Conservation (phyloP, 805 yeast species). For the Nakazawaea wickerhamii region DNA sequence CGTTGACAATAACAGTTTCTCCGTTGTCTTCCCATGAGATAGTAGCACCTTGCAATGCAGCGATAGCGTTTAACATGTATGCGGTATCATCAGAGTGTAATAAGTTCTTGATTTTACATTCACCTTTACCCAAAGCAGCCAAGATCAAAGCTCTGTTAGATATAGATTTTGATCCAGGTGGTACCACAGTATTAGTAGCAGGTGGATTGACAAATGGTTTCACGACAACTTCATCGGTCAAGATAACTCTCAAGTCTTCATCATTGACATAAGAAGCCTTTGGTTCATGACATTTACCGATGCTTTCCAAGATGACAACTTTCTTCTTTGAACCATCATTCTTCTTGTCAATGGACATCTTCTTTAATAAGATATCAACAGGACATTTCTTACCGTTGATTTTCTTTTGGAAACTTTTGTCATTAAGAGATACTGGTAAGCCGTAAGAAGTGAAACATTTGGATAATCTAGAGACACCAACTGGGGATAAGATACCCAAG, state of each 20-base stretch:
- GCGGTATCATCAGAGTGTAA: slow-evolving; percentile 96
- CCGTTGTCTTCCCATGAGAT: slow-evolving; percentile 85
- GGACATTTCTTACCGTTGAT: slow-evolving; percentile 69
- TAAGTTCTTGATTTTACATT: slow-evolving; percentile 76
- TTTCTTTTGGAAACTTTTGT: slow-evolving; percentile 63
- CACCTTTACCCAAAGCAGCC: slow-evolving; percentile 88
- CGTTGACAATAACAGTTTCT: slow-evolving; percentile 76
- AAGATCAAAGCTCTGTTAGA: slow-evolving; percentile 90
- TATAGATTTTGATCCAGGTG: slow-evolving; percentile 97
- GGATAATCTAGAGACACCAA: slow-evolving; percentile 85
- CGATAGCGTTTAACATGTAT: slow-evolving; percentile 86
- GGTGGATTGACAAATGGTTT: slow-evolving; percentile 43
- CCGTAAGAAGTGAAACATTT: slow-evolving; percentile 83
- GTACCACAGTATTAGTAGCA: slow-evolving; percentile 46
- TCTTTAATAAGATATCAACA: slow-evolving; percentile 65
- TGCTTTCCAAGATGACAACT: slow-evolving; percentile 74
- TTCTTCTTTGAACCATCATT: slow-evolving; percentile 90
- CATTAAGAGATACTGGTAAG: slow-evolving; percentile 74
- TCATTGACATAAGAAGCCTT: slow-evolving; percentile 83
- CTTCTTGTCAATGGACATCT: slow-evolving; percentile 95
- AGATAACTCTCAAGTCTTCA: slow-evolving; percentile 70
- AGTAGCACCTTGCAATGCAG: slow-evolving; percentile 73
- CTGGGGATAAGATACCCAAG: slow-evolving; percentile 82
- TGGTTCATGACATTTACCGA: slow-evolving; percentile 86
- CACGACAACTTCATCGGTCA: slow-evolving; percentile 78